Conservation (phyloP, 2,329 filamentous ascomycete species). For the Trichothecium roseum region DNA sequence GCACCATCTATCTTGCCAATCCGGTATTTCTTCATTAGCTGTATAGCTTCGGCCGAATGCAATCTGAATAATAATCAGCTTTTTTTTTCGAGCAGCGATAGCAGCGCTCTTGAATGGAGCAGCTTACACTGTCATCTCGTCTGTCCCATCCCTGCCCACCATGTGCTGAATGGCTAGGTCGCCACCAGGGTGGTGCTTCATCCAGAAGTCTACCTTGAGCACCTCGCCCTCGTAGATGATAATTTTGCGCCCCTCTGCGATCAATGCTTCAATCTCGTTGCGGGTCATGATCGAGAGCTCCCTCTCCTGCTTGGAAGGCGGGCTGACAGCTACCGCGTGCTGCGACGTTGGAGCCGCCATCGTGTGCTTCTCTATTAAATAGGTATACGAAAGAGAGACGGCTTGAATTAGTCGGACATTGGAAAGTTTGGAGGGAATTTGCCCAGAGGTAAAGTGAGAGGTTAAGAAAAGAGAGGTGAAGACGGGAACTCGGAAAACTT, state of each 20-base stretch:
- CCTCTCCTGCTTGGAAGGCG: too few species aligned
- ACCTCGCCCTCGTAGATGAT: conserved; percentile 75
- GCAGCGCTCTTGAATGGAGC: background rate
- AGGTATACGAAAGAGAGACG: too few species aligned
- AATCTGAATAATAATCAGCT: conserved; percentile 42
- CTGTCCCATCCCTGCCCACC: conserved; percentile 25
- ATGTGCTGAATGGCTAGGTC: conserved; percentile 81
- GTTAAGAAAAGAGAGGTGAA: too few species aligned
- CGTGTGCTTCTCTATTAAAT: too few species aligned
- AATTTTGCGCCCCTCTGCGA: conserved; percentile 70
- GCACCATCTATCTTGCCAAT: conserved; percentile 72
- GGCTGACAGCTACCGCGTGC: too few species aligned
- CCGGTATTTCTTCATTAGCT: conserved; percentile 53
- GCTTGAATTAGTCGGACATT: too few species aligned
- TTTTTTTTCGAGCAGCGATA: background rate
- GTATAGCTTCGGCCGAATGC: conserved; percentile 68
- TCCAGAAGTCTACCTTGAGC: conserved; percentile 79
- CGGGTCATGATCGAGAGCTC: conserved; percentile 23
- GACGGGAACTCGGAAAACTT: too few species aligned
- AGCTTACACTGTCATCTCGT: conserved; percentile 63
- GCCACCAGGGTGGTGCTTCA: conserved; percentile 84
- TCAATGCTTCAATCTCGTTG: conserved; percentile 53
- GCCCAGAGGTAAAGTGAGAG: too few species aligned
- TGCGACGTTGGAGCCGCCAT: too few species aligned
- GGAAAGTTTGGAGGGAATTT: too few species aligned